Evolutionary conservation across 352 stramenopile species (phyloP).

Genomic region (Lagenidium giganteum): DNA sequence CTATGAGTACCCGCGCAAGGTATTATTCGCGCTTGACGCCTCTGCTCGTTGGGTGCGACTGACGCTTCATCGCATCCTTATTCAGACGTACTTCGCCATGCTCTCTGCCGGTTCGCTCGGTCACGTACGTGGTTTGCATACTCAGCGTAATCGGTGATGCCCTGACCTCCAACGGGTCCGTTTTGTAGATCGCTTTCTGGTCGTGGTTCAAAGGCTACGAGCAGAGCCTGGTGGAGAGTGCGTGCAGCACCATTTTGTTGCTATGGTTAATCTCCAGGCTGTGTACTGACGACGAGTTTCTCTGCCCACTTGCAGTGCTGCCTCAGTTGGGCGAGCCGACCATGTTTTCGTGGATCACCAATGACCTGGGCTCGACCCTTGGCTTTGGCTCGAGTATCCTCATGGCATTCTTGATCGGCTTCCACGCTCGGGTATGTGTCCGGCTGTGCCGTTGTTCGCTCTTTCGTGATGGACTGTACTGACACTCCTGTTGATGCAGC

Average conservation of each 20-base stretch:
- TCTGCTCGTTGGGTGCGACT: neutral
- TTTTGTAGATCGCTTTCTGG: constrained; percentile 78
- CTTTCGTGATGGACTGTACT: neutral
- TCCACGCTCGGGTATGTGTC: constrained; percentile 77
- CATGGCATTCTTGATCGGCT: constrained; percentile 73
- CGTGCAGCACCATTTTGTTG: constrained; percentile 4
- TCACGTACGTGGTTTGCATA: constrained; percentile 32
- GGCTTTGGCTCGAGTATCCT: constrained; percentile 82
- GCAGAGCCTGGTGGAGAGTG: constrained; percentile 77
- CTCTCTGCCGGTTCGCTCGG: constrained; percentile 72
- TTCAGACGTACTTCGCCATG: constrained; percentile 76
- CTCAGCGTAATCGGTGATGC: neutral
- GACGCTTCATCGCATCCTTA: neutral
- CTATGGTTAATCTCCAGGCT: neutral
- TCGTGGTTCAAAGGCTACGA: constrained; percentile 88
- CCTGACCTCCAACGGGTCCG: neutral
- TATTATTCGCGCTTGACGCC: constrained; percentile 7
- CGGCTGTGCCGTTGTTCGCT: neutral
- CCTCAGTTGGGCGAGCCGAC: constrained; percentile 61
- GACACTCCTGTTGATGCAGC: constrained; percentile 21
- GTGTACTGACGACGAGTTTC: too few relatives aligned
- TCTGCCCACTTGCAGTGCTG: constrained; percentile 33
- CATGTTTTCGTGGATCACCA: constrained; percentile 75
- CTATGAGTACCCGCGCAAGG: constrained; percentile 84
- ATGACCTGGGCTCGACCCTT: constrained; percentile 72